Base-by-base conservation (phyloP, 73 alveolate genomes). In the Paraurostyla sp. region DNA sequence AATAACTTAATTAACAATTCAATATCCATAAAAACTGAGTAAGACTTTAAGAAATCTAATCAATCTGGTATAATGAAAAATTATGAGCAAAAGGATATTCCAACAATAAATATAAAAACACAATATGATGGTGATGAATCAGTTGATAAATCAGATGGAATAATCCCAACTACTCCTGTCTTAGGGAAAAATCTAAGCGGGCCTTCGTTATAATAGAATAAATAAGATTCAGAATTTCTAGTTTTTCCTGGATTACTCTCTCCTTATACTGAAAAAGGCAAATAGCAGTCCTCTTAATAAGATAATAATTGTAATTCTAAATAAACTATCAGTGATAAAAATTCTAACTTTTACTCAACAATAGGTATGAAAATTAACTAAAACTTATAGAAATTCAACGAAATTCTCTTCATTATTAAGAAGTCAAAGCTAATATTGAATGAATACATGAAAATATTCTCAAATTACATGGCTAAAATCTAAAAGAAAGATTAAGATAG, bases 391-490 rank as follows among this genome's bases (percentile, higher is more conserved):
- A 73, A 71, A 49, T 49, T 73, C 30, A 25, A 73, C 20, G 20
- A 73, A 27, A 49, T 73, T 15, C 15, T 48, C 0, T 73, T 73
- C 52, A 48, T 73, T 1, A 48, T 73, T 15, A 48, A 49, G 46
- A 22, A 56, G n/a, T 49, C 71, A 33, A 73, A 73, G 27, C 54
- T 73, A 16, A 48, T 73, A 13, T 35, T 73, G 13, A 73, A 73
- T 73, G 71, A 73, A 46, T 73, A 73, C 46, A 25, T 29, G 49
- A 49, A 73, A 11, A 27, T 73, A 6, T 73, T 73, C 38, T 13
- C 22, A 7, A 48, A 23, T 20, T 73, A 43, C 29, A 3, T 73
- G 6, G 65, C 41, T 9, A 40, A 40, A 22, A 1, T 38, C 0
- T 27, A n/a, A n/a, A 48, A 45, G 29, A 48, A 73, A 18, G 23